These are phyloP conservation scores for Funneliformis geosporum DNA, from an alignment of 192 early-diverging fungal genomes.

Conservation along the genomic window DNA sequence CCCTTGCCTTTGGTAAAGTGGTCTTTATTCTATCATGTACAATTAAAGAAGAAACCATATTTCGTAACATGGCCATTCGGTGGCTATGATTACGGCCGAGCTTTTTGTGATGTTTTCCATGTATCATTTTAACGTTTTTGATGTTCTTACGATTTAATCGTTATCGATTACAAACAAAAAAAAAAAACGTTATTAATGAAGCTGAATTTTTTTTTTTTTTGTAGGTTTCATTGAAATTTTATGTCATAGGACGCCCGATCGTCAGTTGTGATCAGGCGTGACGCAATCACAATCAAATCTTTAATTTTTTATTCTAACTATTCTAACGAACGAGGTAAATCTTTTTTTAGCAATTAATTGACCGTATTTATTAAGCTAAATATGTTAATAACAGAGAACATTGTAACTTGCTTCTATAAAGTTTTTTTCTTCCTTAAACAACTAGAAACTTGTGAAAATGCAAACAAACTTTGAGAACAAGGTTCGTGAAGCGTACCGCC, in stretches of 20 bases:
- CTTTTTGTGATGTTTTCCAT: conserved; percentile 59
- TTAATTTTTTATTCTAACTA: too few relatives aligned
- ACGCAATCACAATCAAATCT: too few relatives aligned
- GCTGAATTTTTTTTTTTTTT: too few relatives aligned
- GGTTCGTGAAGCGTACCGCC: not conserved
- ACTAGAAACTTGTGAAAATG: not conserved
- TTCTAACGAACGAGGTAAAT: too few relatives aligned
- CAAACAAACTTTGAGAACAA: conserved; percentile 10
- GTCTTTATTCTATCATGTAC: conserved; percentile 90
- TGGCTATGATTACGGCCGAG: conserved; percentile 66
- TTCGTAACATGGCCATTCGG: conserved; percentile 77
- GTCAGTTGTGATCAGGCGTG: too few relatives aligned
- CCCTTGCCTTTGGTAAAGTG: conserved; percentile 90
- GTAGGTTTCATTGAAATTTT: too few relatives aligned
- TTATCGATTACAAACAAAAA: not conserved
- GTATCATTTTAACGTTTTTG: conserved; percentile 49
- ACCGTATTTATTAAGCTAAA: not conserved
- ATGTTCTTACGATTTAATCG: not conserved
- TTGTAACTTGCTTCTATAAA: not conserved
- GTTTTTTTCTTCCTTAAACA: not conserved
- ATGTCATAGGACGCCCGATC: too few relatives aligned
- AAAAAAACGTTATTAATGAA: too few relatives aligned
- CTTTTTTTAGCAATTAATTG: too few relatives aligned
- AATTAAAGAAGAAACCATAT: conserved; percentile 83
- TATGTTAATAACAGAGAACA: not conserved